Conservation (phyloP, 1,139 yeast genomes). For the Geotrichum carabidarum region DNA sequence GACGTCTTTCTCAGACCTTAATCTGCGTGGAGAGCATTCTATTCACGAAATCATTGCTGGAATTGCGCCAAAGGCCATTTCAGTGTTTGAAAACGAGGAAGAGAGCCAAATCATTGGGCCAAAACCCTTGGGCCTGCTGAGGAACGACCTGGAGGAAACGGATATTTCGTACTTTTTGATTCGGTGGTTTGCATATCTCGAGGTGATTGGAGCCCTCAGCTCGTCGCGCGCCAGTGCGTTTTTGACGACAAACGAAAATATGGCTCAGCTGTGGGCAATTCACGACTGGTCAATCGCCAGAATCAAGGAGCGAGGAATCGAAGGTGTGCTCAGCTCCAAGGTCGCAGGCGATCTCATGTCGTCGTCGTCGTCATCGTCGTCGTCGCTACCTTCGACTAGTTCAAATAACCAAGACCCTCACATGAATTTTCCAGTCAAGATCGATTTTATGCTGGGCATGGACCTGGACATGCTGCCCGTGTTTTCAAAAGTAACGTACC, state of each 20-base stretch:
- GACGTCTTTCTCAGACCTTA: neutral
- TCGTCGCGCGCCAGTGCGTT: slow-evolving; percentile 31
- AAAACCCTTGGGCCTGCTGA: slow-evolving; percentile 27
- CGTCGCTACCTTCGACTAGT: neutral
- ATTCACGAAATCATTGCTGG: neutral
- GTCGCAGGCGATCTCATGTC: neutral
- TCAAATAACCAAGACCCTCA: neutral
- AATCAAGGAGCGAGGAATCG: slow-evolving; percentile 12
- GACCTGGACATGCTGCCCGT: slow-evolving; percentile 49
- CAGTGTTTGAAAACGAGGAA: neutral
- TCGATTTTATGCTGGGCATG: slow-evolving; percentile 52
- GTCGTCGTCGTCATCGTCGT: slow-evolving; percentile 22
- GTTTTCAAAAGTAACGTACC: slow-evolving; percentile 45
- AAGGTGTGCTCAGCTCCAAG: slow-evolving; percentile 2
- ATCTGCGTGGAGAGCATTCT: neutral
- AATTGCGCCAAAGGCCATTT: neutral
- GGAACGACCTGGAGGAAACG: slow-evolving; percentile 28
- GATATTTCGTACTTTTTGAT: slow-evolving; percentile 56
- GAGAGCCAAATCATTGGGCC: slow-evolving; percentile 24
- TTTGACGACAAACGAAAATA: slow-evolving; percentile 27
- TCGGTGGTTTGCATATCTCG: slow-evolving; percentile 70
- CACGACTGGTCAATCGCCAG: slow-evolving; percentile 24
- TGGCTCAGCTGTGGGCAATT: slow-evolving; percentile 30
- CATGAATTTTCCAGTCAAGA: slow-evolving; percentile 31
- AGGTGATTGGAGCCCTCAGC: slow-evolving; percentile 57